phyloP scores from a whole-genome alignment of 1,284 basidiomycete genomes.

The Fomitiporia mediterranea region DNA sequence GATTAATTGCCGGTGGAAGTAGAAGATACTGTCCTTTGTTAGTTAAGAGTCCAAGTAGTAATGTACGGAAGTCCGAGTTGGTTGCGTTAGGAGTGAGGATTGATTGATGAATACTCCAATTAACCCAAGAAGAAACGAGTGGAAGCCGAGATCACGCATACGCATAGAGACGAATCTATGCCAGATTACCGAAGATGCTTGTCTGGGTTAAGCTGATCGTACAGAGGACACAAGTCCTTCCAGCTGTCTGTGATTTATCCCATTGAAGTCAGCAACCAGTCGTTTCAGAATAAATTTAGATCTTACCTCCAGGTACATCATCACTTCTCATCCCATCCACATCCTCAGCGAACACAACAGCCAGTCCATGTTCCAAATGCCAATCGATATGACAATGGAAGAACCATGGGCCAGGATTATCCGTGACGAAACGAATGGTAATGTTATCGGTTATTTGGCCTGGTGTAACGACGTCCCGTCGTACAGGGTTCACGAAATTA shows the following conservation, averaged over 20 bases:
- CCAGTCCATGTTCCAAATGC: constrained; percentile 36
- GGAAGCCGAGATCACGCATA: too few species aligned
- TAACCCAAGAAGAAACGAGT: too few species aligned
- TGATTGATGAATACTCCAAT: too few species aligned
- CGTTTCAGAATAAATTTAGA: not conserved
- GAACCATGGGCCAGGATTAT: constrained; percentile 31
- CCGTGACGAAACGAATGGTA: constrained; percentile 33
- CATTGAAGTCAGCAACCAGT: not conserved
- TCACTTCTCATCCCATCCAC: constrained; percentile 23
- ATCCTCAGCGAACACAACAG: constrained; percentile 39
- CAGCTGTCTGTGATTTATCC: not conserved
- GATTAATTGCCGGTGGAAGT: too few species aligned
- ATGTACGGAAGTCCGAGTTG: too few species aligned
- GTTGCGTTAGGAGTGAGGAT: too few species aligned
- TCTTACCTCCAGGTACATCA: constrained; percentile 26
- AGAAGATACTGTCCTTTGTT: too few species aligned
- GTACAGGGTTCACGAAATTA: constrained; percentile 39
- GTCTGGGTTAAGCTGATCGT: constrained; percentile 4
- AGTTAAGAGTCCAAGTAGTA: too few species aligned
- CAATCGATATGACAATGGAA: constrained; percentile 20
- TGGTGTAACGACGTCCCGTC: constrained; percentile 31
- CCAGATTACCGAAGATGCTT: not conserved
- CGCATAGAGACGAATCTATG: too few species aligned
- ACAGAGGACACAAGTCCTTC: constrained; percentile 10
- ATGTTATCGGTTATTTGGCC: constrained; percentile 28